Conservation (phyloP, 768 basidiomycete genomes). For the Rhizopogon vesiculosus region DNA sequence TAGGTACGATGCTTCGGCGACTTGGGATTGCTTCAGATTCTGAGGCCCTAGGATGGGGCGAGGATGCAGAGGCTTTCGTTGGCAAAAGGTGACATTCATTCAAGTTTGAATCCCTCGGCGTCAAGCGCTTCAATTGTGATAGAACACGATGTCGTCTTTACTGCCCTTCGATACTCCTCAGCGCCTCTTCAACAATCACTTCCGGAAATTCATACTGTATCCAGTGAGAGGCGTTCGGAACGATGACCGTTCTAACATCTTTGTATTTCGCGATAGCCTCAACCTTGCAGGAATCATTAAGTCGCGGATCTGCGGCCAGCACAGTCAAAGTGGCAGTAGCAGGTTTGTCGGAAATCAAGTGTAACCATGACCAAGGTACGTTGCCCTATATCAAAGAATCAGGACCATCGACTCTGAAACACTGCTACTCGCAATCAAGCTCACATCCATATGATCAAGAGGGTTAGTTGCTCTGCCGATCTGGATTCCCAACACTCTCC, state of each 20-base stretch:
- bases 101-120: background rate
- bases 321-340: constrained; percentile 4
- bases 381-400: constrained; percentile 6
- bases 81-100: constrained; percentile 21
- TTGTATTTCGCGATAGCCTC: constrained; percentile 6
- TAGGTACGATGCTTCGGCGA: constrained; percentile 32
- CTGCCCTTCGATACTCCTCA: background rate
- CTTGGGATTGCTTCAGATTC: constrained; percentile 54
- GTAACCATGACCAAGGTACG: constrained; percentile 13
- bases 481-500: constrained; percentile 5
- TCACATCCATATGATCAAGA: constrained; percentile 4
- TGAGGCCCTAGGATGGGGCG: constrained; percentile 71
- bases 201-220: constrained; percentile 14
- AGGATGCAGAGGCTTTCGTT: constrained; percentile 61
- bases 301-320: constrained; percentile 7
- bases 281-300: constrained; percentile 5
- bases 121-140: background rate
- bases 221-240: constrained; percentile 12
- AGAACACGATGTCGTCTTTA: background rate
- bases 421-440: background rate
- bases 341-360: constrained; percentile 2
- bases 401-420: background rate
- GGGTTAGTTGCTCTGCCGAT: constrained; percentile 2
- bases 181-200: constrained; percentile 7
- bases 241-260: constrained; percentile 6